Base-by-base conservation (phyloP, 2,329 filamentous ascomycete species). In the Herpotrichia juniperi region DNA sequence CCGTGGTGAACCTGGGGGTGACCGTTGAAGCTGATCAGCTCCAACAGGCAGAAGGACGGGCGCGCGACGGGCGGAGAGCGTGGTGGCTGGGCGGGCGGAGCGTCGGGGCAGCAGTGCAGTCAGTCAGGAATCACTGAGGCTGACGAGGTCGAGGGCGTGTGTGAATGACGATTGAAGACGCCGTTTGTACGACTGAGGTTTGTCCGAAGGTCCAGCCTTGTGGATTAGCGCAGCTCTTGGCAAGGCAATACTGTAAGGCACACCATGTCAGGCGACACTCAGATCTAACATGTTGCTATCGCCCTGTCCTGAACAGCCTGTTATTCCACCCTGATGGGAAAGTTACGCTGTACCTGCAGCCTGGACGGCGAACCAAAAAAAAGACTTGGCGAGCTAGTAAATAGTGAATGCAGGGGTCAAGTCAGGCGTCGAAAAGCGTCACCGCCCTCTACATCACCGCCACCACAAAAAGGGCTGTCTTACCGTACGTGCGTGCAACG, bases 1-100 rank as follows among this genome's bases (percentile, higher is more conserved):
- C 72, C 73, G 73, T 75, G 45, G 67, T 75, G 72, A 74, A 66
- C 58, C 61, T 59, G 55, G 63, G 56, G 61, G 56, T n/a, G 70
- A 66, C 67, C 68, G 62, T 51, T 66, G 70, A 72, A 74, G 71
- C 72, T 63, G 62, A 60, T 46, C 57, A 72, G 70, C 71, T 73
- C 69, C 73, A 65, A 59, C 61, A 66, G 65, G 63, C 61, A 61
- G 56, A 55, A 50, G 40, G 46, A 46, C 44, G 46, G n/a, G n/a
- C n/a, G n/a, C n/a, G n/a, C n/a, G n/a, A n/a, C n/a, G n/a, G n/a
- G n/a, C n/a, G n/a, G n/a, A n/a, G n/a, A n/a, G 48, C 25, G 52
- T 39, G 48, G 64, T 63, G 58, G 57, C 54, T 48, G 47, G 24
- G 53, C 34, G 57, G 16, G 45, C 46, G 30, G 17, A n/a, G 32